Conservation (phyloP, 257 asterid species). For the Solanum pennellii region DNA sequence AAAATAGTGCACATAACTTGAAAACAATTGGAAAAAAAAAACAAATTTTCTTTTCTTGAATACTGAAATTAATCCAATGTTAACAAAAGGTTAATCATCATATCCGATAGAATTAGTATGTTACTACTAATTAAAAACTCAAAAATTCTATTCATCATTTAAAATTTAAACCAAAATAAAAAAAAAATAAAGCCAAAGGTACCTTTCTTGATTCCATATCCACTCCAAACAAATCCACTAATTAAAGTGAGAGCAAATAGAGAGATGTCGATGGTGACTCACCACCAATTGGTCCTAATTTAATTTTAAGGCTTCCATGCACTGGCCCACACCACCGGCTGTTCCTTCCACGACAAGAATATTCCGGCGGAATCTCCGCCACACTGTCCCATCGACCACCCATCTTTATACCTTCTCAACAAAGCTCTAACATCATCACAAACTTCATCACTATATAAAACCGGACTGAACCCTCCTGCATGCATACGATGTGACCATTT, state of each 20-base stretch:
- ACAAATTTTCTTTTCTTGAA: not conserved
- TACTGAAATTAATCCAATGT: not conserved
- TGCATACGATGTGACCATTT: slow-evolving; percentile 73
- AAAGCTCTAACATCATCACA: slow-evolving; percentile 87
- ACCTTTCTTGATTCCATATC: slow-evolving; percentile 13
- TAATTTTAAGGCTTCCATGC: slow-evolving; percentile 78
- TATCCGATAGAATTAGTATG: not conserved
- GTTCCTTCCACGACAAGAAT: slow-evolving; percentile 93
- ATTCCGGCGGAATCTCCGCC: slow-evolving; percentile 58
- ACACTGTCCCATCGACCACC: slow-evolving; percentile 80
- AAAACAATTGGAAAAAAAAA: not conserved
- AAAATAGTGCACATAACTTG: not conserved
- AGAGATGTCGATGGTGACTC: slow-evolving; percentile 1
- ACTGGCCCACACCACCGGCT: slow-evolving; percentile 98
- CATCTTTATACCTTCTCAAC: slow-evolving; percentile 84
- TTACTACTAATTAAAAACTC: not conserved
- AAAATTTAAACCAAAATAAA: not conserved
- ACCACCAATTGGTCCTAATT: not conserved
- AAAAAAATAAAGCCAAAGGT: not conserved
- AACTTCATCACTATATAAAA: slow-evolving; percentile 64
- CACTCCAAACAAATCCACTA: slow-evolving; percentile 19
- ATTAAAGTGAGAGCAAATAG: slow-evolving; percentile 21
- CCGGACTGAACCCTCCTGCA: slow-evolving; percentile 46
- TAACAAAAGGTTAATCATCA: slow-evolving; percentile 1
- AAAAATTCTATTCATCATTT: not conserved